phyloP scores from a whole-genome alignment of 805 yeast genomes.

The Saccharomycopsis sp. region DNA sequence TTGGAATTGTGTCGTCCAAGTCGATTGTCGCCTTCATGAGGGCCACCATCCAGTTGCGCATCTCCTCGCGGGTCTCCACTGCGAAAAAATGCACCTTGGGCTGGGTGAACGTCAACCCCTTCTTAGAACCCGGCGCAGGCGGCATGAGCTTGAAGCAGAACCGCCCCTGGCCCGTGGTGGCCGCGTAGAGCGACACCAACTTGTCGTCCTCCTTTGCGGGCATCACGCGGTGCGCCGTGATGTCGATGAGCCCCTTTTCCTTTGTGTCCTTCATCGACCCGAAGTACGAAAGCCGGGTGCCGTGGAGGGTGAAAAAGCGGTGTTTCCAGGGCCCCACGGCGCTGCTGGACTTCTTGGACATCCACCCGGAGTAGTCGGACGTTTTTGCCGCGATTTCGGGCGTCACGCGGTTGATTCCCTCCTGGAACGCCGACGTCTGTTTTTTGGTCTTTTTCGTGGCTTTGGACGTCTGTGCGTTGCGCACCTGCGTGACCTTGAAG shows the following conservation, averaged over 20 bases:
- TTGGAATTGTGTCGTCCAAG: constrained; percentile 87
- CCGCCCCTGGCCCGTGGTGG: constrained; percentile 90
- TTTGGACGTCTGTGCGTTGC: constrained; percentile 20
- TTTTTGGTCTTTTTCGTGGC: constrained; percentile 40
- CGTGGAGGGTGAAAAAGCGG: constrained; percentile 78
- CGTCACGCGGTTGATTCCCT: constrained; percentile 72
- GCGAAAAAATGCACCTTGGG: constrained; percentile 96
- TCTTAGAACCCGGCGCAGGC: constrained; percentile 95
- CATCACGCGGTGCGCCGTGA: constrained; percentile 86
- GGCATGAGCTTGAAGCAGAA: constrained; percentile 90
- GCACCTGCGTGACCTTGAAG: constrained; percentile 19
- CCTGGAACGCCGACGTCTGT: constrained; percentile 75
- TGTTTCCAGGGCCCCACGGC: constrained; percentile 89
- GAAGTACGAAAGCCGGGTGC: constrained; percentile 88
- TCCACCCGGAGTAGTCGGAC: constrained; percentile 87
- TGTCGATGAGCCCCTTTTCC: constrained; percentile 91
- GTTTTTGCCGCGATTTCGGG: constrained; percentile 73
- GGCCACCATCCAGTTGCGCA: constrained; percentile 94
- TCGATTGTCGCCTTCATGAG: constrained; percentile 94
- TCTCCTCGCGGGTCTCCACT: constrained; percentile 82
- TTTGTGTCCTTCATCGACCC: constrained; percentile 66
- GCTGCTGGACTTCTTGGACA: constrained; percentile 84
- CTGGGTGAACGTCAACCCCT: constrained; percentile 92
- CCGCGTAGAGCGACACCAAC: constrained; percentile 79
- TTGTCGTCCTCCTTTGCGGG: constrained; percentile 83